Base-by-base conservation (phyloP, 2,329 filamentous ascomycete genomes). In the Trichocomaceae sp. region DNA sequence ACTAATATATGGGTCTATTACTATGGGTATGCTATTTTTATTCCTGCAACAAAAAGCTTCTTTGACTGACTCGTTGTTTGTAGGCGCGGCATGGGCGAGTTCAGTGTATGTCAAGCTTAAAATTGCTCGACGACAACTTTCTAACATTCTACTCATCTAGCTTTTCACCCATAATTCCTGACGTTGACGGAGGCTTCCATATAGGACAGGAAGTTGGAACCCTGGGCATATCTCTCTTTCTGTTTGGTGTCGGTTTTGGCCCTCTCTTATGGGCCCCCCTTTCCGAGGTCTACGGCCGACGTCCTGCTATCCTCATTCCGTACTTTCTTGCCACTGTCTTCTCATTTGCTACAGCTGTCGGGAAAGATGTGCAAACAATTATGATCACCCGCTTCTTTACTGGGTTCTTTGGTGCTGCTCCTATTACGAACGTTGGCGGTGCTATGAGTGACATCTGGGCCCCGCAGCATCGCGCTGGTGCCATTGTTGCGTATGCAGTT, bases 381-480 rank as follows among this genome's bases (percentile, higher is more conserved):
- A 41, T 47, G 17, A 35, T 54, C 15, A 47, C 46, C 5, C 76
- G 84, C 1, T 87, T 87, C 69, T 84, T 84, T 56, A 75, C 78
- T 2, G 83, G 79, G 0, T 77, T 85, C n/a, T 85, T 85, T 59
- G 79, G 79, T 10, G 80, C 79, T 0, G 83, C 84, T 0, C 84
- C 85, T 0, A 78, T 89, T 0, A 87, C 83, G 0, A 87, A 86
- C 60, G 86, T 83, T 0, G 84, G 84, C 2, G 85, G 85, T 29
- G 84, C 87, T 0, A 63, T 88, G 5, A 81, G 80, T 22, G 86
- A 88, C 68, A 73, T 88, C 26, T 88, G 77, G 70, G 69, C 77
- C 0, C 76, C 84, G 0, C 77, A 80, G 2, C 69, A 82, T 60
- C 75, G 86, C 15, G 50, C 42, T 23, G 37, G 20, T 37, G 50